Conservation (phyloP, 164 flowering plant species). For the Macadamia tetraphylla region DNA sequence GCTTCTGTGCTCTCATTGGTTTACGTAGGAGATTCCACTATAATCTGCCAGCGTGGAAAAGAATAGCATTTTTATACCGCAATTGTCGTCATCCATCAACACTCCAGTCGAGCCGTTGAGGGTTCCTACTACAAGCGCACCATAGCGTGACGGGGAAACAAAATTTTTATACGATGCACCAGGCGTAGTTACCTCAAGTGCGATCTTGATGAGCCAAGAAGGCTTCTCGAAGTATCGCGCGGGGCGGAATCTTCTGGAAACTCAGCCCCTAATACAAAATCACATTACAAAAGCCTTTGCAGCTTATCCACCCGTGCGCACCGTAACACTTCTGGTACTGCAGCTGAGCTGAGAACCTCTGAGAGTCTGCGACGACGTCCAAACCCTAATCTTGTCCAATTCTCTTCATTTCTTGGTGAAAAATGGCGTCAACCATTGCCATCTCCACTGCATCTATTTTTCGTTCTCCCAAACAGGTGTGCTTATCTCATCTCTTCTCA, state of each 20-base stretch:
- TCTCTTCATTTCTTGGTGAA: background rate
- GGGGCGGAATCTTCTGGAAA: constrained; percentile 32
- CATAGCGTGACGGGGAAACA: too few relatives aligned
- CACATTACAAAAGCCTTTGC: background rate
- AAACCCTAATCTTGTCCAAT: background rate
- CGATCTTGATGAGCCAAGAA: too few relatives aligned
- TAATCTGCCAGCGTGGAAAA: too few relatives aligned
- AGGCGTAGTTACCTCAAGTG: too few relatives aligned
- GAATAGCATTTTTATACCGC: too few relatives aligned
- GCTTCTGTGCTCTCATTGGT: too few relatives aligned
- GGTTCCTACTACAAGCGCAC: too few relatives aligned
- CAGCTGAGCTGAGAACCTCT: background rate
- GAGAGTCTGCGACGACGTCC: background rate
- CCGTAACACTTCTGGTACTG: background rate
- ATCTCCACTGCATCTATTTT: constrained; percentile 53
- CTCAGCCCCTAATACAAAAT: constrained; percentile 7
- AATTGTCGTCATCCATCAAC: too few relatives aligned
- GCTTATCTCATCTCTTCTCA: background rate
- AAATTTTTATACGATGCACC: too few relatives aligned
- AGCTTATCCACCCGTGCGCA: background rate
- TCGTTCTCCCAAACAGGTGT: constrained; percentile 57
- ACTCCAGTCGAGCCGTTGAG: too few relatives aligned
- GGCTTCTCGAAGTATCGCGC: background rate
- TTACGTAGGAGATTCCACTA: too few relatives aligned
- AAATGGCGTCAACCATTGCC: constrained; percentile 74